A percentile compares a stretch with the other conserved stretches of the same genome.
Conservation (phyloP, 2,329 filamentous ascomycete species). For the Dactylellina haptotyla region DNA sequence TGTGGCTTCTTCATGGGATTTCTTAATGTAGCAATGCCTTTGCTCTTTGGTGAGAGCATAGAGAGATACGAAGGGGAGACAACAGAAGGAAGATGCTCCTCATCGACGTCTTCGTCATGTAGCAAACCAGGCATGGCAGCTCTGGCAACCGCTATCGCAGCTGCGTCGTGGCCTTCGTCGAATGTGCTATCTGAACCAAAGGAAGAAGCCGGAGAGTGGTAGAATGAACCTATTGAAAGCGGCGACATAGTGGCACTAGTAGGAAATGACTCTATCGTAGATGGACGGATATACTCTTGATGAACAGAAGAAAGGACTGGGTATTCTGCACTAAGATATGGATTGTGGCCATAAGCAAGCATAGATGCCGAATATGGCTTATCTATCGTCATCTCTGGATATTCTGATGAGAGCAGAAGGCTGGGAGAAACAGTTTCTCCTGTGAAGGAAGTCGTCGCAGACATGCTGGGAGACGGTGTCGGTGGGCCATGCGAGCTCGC, state of each 20-base stretch:
- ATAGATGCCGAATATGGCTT: conserved; percentile 41
- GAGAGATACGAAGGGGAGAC: conserved; percentile 44
- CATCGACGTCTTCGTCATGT: conserved; percentile 46
- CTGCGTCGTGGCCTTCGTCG: conserved; percentile 48
- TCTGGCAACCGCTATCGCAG: conserved; percentile 46
- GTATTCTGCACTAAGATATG: conserved; percentile 46
- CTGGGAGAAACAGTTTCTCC: conserved; percentile 50
- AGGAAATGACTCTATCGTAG: conserved; percentile 42
- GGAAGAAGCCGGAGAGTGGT: conserved; percentile 46
- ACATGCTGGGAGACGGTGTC: conserved; percentile 46
- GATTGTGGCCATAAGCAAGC: conserved; percentile 32
- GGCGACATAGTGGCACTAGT: conserved; percentile 44
- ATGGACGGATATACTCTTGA: conserved; percentile 40
- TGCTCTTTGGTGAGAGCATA: conserved; percentile 41
- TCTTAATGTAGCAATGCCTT: conserved; percentile 27
- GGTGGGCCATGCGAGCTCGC: conserved; percentile 46
- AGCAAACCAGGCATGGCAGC: conserved; percentile 51
- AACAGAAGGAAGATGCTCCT: conserved; percentile 23
- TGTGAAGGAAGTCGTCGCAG: conserved; percentile 39
- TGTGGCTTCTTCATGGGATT: conserved; percentile 28
- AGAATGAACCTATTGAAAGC: conserved; percentile 42
- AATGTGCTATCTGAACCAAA: conserved; percentile 47
- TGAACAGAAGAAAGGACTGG: conserved; percentile 37
- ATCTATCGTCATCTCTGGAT: conserved; percentile 45
- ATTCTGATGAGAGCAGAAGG: conserved; percentile 45